These are phyloP conservation scores for Kalmusia sp. DNA, from an alignment of 2,329 filamentous ascomycete genomes.

Conservation along the genomic window DNA sequence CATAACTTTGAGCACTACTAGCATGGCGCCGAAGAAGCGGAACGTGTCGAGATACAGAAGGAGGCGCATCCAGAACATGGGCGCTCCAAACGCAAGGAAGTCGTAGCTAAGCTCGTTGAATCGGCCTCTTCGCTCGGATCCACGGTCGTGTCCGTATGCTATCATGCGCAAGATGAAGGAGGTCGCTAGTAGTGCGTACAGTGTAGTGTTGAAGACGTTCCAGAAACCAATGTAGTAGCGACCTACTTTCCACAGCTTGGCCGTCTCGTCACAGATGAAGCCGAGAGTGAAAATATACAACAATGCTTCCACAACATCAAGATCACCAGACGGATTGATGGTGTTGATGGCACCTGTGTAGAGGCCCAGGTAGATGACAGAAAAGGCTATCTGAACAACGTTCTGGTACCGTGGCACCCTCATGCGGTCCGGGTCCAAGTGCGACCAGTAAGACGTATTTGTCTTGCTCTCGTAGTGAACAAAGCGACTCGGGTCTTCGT, in stretches of 20 bases:
- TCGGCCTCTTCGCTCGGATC: slow-evolving; percentile 59
- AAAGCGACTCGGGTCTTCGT: slow-evolving; percentile 87
- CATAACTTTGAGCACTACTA: slow-evolving; percentile 85
- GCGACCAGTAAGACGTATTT: slow-evolving; percentile 76
- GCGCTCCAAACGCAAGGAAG: slow-evolving; percentile 89
- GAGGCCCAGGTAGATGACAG: slow-evolving; percentile 79
- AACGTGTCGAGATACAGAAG: slow-evolving; percentile 91
- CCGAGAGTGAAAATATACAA: slow-evolving; percentile 92
- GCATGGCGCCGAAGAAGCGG: slow-evolving; percentile 97
- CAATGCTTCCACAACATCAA: slow-evolving; percentile 83
- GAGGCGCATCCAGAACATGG: slow-evolving; percentile 96
- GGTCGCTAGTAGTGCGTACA: slow-evolving; percentile 80
- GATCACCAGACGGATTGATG: slow-evolving; percentile 81
- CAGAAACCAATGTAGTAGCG: slow-evolving; percentile 92
- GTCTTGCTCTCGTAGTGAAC: slow-evolving; percentile 85
- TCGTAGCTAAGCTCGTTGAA: slow-evolving; percentile 90
- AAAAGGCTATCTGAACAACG: slow-evolving; percentile 82
- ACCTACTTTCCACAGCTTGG: slow-evolving; percentile 94
- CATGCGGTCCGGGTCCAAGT: slow-evolving; percentile 95
- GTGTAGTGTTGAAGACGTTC: slow-evolving; percentile 89
- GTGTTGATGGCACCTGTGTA: slow-evolving; percentile 95
- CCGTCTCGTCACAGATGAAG: slow-evolving; percentile 85
- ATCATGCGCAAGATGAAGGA: slow-evolving; percentile 82
- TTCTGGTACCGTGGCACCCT: slow-evolving; percentile 93
- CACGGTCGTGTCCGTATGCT: slow-evolving; percentile 69